Base-by-base conservation (phyloP, 345 rosid genomes). In the Geranium rotundifolium region DNA sequence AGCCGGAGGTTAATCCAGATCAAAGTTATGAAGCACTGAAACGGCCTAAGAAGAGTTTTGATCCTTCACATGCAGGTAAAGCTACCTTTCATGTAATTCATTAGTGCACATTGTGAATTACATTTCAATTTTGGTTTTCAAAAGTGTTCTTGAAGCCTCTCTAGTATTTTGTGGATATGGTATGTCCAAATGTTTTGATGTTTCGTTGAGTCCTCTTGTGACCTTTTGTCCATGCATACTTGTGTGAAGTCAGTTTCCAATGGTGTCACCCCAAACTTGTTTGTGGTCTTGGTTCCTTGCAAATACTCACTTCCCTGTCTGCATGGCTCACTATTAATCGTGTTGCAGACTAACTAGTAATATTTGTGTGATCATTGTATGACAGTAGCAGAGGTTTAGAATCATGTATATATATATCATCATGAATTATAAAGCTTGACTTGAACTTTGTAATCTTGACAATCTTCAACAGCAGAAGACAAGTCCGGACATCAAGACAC, bases 1-100 rank as follows among this genome's bases (percentile, higher is more conserved):
- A 84, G 71, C 96, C 96, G 56, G 89, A 84, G 65, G 79, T 84
- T 76, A 80, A 84, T 81, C 67, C 77, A 58, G 96, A 83, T 76
- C 85, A 81, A 76, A 86, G 89, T 60, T 70, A 76, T 23, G 95
- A 86, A 63, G 87, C 87, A 61, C 70, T 86, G 67, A 88, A 81
- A 79, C 84, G 91, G 73, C 95, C 84, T 6, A 90, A 87, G 82
- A 95, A 90, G 80, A 78, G 58, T 37, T 52, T 39, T 1, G 96
- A 88, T 67, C 65, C 69, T 68, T 62, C 68, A 57, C 73, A 67
- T 67, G 54, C 85, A 86, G 96, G 99, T 90, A 77, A 23, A 56
- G 5, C 12, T 34, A 23, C 13, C n/a, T 58, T 55, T 62, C 39
- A 9, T 34, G 30, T 58, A 13, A 19, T 30, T 57, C 29, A 29